Evolutionary conservation across 2,329 filamentous ascomycete species (phyloP), one percentile per base, ranked within the genome.

Genomic region (Phialophora expanda): DNA sequence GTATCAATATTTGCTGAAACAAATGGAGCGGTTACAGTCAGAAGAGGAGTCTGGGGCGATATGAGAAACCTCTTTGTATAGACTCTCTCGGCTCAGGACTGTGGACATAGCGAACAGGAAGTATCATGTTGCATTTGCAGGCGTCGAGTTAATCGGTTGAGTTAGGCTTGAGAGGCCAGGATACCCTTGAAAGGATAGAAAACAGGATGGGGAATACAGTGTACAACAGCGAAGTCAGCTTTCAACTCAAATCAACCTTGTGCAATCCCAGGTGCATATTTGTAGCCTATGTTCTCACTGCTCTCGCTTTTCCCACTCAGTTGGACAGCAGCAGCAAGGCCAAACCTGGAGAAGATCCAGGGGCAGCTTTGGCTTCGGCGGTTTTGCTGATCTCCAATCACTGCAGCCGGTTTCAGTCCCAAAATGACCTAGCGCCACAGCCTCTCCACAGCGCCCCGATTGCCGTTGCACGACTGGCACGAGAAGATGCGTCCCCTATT

Each of bases 1-100:
- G 77, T 98, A 98, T 78, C 94, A 98, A 80, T 90, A 89, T 66
- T 82, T 98, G 63, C 80, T 98, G 75, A 89, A 90, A 74, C 87
- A 89, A 78, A 85, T 98, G 71, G 90, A 93, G 66, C 51, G 59
- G 26, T 48, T 67, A n/a, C 61, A 60, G n/a, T 56, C 70, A 24
- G 55, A 51, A 3, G 69, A 71, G 51, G 66, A 62, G n/a, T 57
- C 69, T 46, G 54, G 54, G 26, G 67, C 62, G 56, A 62, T 72
- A 12, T 72, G 60, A 68, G 38, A 50, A 55, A 54, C 4, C 26
- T 59, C 41, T 56, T 55, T 64, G 56, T 66, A 63, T 58, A 62
- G 57, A 62, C 26, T 20, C 14, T 56, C 11, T 58, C 6, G 20
- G 48, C 41, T 17, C 41, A 34, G n/a, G 38, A 11, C 38, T n/a